phyloP scores from a whole-genome alignment of 129 eudicot species.

The Tagetes erecta region DNA sequence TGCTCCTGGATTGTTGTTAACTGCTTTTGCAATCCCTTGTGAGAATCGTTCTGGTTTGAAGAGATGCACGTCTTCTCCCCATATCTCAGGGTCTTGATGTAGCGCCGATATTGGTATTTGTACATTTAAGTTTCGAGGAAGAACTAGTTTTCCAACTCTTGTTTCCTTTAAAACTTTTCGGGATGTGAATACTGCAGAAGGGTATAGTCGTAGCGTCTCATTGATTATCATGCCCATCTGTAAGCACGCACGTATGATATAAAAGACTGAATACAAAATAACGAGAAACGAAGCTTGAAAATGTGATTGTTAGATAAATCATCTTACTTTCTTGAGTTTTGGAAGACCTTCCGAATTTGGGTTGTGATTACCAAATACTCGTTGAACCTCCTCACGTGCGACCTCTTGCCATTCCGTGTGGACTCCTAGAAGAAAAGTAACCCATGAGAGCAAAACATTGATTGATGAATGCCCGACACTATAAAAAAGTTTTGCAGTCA shows the following conservation, averaged over 20 bases:
- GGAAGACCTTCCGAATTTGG: conserved; percentile 63
- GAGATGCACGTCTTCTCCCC: conserved; percentile 71
- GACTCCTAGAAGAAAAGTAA: conserved; percentile 50
- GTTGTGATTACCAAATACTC: conserved; percentile 38
- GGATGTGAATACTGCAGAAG: conserved; percentile 38
- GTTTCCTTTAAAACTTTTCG: conserved; percentile 42
- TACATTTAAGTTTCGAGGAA: conserved; percentile 47
- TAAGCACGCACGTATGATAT: background rate
- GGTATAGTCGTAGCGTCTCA: conserved; percentile 62
- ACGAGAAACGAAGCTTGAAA: background rate
- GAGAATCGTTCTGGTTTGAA: conserved; percentile 71
- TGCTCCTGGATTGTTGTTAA: conserved; percentile 49
- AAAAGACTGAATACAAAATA: too few relatives aligned
- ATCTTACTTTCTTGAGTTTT: conserved; percentile 57
- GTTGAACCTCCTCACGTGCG: conserved; percentile 51
- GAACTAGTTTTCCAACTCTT: conserved; percentile 34
- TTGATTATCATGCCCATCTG: conserved; percentile 74
- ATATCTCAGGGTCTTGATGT: conserved; percentile 53
- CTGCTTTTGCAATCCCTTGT: conserved; percentile 50
- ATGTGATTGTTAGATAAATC: background rate
- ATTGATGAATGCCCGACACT: conserved; percentile 63
- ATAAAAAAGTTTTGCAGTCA: conserved; percentile 56
- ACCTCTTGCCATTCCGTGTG: conserved; percentile 75
- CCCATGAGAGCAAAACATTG: conserved; percentile 56
- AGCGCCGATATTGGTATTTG: conserved; percentile 52